Percentiles rank a stretch among this genome's conserved stretches.
These are phyloP conservation scores for Thraustotheca clavata DNA, from an alignment of 352 stramenopile genomes.

Conservation along the genomic window DNA sequence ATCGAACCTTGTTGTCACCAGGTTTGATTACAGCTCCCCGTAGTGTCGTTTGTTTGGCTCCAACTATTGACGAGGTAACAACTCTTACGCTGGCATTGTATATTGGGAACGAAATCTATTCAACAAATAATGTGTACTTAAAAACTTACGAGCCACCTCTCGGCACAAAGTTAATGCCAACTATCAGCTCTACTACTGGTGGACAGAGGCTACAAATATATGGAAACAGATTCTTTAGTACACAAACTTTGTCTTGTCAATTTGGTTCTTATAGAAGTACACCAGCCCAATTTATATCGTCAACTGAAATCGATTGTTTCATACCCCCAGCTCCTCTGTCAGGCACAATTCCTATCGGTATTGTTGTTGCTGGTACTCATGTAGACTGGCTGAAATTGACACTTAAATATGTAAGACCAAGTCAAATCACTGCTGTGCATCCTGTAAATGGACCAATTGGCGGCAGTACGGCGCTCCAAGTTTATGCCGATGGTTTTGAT, in stretches of 20 bases:
- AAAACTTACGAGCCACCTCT: slow-evolving; percentile 16
- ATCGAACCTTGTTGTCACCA: not conserved
- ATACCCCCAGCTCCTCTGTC: not conserved
- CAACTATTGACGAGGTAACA: not conserved
- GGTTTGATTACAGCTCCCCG: not conserved
- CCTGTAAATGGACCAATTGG: slow-evolving; percentile 18
- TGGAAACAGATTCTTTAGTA: slow-evolving; percentile 23
- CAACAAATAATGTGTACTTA: slow-evolving; percentile 3
- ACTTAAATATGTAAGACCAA: slow-evolving; percentile 34
- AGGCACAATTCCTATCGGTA: not conserved
- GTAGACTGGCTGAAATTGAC: not conserved
- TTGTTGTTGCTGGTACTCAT: slow-evolving; percentile 9
- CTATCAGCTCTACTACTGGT: slow-evolving; percentile 17
- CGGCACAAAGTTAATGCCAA: slow-evolving; percentile 22
- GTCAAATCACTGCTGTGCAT: slow-evolving; percentile 28
- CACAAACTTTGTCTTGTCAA: slow-evolving; percentile 22
- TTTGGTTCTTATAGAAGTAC: slow-evolving; percentile 20
- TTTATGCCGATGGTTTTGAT: not conserved
- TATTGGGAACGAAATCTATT: slow-evolving; percentile 22
- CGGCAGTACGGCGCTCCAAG: not conserved
- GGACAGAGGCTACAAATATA: slow-evolving; percentile 23
- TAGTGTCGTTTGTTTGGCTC: not conserved
- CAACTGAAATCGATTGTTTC: slow-evolving; percentile 21
- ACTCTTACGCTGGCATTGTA: slow-evolving; percentile 11
- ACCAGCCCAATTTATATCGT: slow-evolving; percentile 18